phyloP scores from a whole-genome alignment of 179 eudicot genomes.

The Actinidia polygama region DNA sequence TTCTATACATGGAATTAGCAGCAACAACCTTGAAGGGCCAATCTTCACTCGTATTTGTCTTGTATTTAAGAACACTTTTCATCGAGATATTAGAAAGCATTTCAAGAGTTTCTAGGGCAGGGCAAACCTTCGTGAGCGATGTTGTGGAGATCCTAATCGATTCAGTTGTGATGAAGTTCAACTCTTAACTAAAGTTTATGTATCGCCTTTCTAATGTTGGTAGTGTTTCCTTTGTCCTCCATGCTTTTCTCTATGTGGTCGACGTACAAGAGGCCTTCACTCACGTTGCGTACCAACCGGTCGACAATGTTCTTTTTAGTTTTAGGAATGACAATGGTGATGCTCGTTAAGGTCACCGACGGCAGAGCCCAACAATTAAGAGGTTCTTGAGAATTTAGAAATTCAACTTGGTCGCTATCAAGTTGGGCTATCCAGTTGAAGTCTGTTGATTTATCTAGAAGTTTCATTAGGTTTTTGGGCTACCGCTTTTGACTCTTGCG shows the following conservation, averaged over 20 bases:
- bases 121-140: neutral
- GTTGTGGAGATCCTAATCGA: constrained; percentile 13
- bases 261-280: constrained; percentile 12
- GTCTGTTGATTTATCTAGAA: constrained; percentile 15
- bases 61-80: neutral
- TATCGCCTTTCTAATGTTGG: neutral
- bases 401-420: constrained; percentile 19
- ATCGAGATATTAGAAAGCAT: neutral
- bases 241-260: neutral
- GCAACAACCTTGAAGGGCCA: constrained; percentile 3
- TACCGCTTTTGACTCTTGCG: constrained; percentile 19
- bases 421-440: constrained; percentile 30
- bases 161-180: constrained; percentile 12
- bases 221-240: neutral
- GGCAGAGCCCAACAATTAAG: constrained; percentile 9
- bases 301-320: neutral
- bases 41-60: neutral
- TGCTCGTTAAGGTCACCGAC: constrained; percentile 39
- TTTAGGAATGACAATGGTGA: constrained; percentile 16
- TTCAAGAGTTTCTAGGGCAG: neutral
- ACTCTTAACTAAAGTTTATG: constrained; percentile 3
- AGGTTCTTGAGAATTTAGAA: constrained; percentile 14
- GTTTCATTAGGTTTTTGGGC: constrained; percentile 21
- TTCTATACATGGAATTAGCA: constrained; percentile 9
- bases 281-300: constrained; percentile 13